These are phyloP conservation scores for Lasiosphaeria miniovina DNA, from an alignment of 495 filamentous ascomycete genomes.

Conservation along the genomic window DNA sequence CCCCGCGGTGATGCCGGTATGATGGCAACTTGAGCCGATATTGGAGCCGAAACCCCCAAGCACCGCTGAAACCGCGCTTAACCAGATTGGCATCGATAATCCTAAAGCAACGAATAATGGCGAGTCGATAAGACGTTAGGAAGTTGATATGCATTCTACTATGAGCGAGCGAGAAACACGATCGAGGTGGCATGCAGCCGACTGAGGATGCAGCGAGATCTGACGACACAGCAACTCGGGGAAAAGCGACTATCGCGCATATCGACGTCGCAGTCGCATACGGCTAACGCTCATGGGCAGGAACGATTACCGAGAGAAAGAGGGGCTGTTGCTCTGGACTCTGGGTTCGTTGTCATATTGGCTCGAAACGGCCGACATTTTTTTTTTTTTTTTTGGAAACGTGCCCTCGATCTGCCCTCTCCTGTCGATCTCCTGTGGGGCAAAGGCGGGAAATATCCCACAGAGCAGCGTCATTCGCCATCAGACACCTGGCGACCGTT, in stretches of 20 bases:
- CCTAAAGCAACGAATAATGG: neutral
- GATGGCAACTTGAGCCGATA: neutral
- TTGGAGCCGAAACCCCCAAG: neutral
- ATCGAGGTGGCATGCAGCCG: conserved; percentile 3
- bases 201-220: neutral
- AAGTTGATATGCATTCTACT: neutral
- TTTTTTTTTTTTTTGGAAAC: neutral
- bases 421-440: neutral
- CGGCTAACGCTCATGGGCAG: no score
- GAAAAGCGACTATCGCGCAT: neutral
- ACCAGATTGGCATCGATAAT: neutral
- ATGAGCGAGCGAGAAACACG: neutral
- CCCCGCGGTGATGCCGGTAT: no score
- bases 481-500: no score
- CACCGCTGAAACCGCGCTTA: neutral
- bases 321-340: neutral
- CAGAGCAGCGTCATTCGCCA: neutral
- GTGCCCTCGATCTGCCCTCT: neutral
- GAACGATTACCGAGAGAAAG: neutral
- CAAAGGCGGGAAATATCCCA: neutral
- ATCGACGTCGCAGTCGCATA: no score
- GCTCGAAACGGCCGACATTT: neutral
- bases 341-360: neutral
- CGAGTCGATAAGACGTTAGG: neutral
- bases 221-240: conserved; percentile 1